Conservation (phyloP, 108 stramenopile species). For the Pseudonitzschia delicatissima region DNA sequence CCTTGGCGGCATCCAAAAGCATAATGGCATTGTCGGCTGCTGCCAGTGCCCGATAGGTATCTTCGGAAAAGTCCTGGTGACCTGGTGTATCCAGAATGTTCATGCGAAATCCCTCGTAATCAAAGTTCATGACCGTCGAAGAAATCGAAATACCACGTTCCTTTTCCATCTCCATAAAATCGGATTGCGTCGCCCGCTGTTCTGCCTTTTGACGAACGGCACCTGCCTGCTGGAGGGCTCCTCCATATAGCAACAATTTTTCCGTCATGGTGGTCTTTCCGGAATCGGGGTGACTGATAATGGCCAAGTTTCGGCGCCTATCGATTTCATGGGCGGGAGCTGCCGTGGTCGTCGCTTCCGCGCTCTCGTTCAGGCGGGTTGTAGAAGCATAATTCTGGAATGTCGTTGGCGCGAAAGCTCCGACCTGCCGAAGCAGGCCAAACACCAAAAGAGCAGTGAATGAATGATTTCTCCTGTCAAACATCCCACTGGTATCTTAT, state of each 20-base stretch:
- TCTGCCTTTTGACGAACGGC: slow-evolving; percentile 91
- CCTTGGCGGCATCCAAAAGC: slow-evolving; percentile 95
- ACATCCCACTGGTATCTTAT: too few species aligned
- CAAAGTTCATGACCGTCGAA: slow-evolving; percentile 91
- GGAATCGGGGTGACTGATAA: slow-evolving; percentile 95
- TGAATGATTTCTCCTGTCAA: too few species aligned
- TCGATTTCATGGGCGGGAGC: slow-evolving; percentile 71
- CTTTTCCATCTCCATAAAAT: slow-evolving; percentile 96
- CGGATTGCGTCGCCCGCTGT: slow-evolving; percentile 77
- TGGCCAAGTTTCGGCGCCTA: slow-evolving; percentile 91
- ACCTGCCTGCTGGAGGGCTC: slow-evolving; percentile 93
- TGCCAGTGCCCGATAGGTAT: slow-evolving; percentile 92
- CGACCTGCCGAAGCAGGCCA: too few species aligned
- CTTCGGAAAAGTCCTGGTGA: slow-evolving; percentile 91
- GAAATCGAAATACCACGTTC: slow-evolving; percentile 93
- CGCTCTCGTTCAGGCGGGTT: too few species aligned
- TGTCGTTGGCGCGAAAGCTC: too few species aligned
- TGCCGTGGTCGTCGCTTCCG: too few species aligned
- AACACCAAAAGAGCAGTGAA: too few species aligned
- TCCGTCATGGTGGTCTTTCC: slow-evolving; percentile 98
- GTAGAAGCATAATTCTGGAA: too few species aligned
- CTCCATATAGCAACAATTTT: slow-evolving; percentile 88
- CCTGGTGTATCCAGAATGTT: slow-evolving; percentile 91
- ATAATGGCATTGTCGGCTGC: slow-evolving; percentile 96
- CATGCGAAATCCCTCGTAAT: slow-evolving; percentile 68